Evolutionary conservation across 805 yeast species (phyloP).

Genomic region (Ogataea ramenticola): DNA sequence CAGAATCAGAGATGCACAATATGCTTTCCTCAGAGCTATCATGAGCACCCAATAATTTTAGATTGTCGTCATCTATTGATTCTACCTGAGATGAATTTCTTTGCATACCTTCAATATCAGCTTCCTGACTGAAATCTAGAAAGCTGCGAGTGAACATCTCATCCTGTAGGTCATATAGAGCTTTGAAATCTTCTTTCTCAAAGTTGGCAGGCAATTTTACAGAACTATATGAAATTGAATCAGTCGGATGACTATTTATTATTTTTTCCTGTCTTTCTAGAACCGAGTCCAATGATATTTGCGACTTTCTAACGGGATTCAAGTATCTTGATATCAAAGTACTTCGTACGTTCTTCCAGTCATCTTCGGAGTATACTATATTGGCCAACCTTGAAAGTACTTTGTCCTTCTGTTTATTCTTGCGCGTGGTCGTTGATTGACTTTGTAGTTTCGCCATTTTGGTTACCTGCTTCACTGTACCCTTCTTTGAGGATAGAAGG

Average conservation of each 20-base stretch:
- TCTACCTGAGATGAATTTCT: background rate
- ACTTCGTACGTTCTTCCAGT: background rate
- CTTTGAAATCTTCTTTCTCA: constrained; percentile 12
- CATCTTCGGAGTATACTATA: background rate
- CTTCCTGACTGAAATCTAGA: background rate
- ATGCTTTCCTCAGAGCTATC: background rate
- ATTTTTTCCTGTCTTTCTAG: background rate
- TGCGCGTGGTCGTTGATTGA: constrained; percentile 14
- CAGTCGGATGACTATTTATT: background rate
- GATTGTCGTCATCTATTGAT: too few relatives aligned
- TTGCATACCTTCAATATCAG: background rate
- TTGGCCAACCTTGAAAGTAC: background rate
- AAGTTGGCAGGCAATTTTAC: constrained; percentile 6
- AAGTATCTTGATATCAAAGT: background rate
- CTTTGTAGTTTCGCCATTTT: constrained; percentile 15
- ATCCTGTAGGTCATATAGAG: constrained; percentile 10
- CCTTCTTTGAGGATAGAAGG: background rate
- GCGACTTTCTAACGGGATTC: background rate
- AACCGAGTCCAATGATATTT: constrained; percentile 4
- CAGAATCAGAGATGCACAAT: constrained; percentile 6
- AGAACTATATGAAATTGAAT: constrained; percentile 5
- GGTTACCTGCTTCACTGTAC: constrained; percentile 1
- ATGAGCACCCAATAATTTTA: too few relatives aligned
- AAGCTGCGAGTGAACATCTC: background rate
- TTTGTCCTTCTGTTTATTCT: constrained; percentile 5